A percentile compares a stretch with the other conserved stretches of the same genome.
Conservation (phyloP, 208 protist species). For the Leishmania aethiopica region DNA sequence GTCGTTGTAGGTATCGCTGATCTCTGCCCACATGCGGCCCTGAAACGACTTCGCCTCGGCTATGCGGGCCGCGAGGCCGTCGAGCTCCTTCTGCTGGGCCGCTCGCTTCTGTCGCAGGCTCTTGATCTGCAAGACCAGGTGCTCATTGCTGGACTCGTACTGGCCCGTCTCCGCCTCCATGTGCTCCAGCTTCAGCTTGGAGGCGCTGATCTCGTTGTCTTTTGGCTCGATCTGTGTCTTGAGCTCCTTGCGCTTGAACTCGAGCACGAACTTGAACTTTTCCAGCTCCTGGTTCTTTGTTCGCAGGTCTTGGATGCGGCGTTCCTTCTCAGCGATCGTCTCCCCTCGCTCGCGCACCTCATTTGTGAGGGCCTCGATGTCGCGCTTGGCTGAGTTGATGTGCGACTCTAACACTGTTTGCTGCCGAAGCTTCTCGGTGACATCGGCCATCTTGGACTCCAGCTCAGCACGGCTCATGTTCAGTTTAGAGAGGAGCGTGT, state of each 20-base stretch:
- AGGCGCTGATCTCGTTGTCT: conserved; percentile 93
- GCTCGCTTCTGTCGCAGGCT: conserved; percentile 94
- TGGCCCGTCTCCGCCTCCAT: conserved; percentile 95
- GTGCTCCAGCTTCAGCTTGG: conserved; percentile 94
- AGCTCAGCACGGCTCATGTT: conserved; percentile 94
- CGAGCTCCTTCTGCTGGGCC: conserved; percentile 92
- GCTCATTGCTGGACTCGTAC: conserved; percentile 94
- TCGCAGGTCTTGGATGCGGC: conserved; percentile 96
- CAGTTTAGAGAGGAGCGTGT: conserved; percentile 82
- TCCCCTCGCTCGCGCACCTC: conserved; percentile 95
- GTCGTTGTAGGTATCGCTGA: conserved; percentile 75
- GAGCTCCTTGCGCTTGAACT: conserved; percentile 98
- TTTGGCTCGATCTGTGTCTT: conserved; percentile 98
- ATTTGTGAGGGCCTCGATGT: conserved; percentile 92
- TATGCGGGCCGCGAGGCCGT: conserved; percentile 68
- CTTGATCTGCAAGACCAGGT: conserved; percentile 92
- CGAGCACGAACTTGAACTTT: conserved; percentile 99
- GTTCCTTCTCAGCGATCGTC: conserved; percentile 97
- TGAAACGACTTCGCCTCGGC: conserved; percentile 81
- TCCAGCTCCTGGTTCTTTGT: conserved; percentile 98
- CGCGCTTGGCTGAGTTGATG: conserved; percentile 94
- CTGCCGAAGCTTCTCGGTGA: conserved; percentile 85
- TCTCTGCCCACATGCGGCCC: conserved; percentile 89
- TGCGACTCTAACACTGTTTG: conserved; percentile 89
- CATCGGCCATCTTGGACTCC: conserved; percentile 86